Evolutionary conservation across 139 green algal species (phyloP), one percentile per base, ranked within the genome.

Genomic region (Volvox reticuliferus): DNA sequence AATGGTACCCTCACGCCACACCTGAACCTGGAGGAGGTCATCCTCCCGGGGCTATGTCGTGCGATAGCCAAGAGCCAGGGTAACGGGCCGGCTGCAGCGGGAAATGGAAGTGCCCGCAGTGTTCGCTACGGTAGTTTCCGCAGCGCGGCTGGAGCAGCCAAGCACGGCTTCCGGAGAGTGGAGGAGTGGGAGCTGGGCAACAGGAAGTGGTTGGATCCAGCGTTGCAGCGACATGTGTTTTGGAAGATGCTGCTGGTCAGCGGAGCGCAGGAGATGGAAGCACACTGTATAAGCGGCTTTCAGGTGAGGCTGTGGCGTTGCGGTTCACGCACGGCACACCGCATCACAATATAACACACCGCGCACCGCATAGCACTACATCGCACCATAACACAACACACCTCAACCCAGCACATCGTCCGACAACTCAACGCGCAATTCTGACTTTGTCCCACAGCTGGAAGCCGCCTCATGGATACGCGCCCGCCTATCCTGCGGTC

Each of bases 211-310:
- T 55, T 75, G 67, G 73, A 33, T 21, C 73, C 35, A 18, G 24
- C 16, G 73, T 18, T 33, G 13, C 73, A 19, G 79, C 81, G 82
- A 32, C 82, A 30, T 37, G 26, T 89, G 69, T 62, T 82, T 16
- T 89, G 85, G 85, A 89, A 89, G 85, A 35, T 89, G 85, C 30
- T 89, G 69, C 37, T 89, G 28, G 17, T 89, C 28, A 89, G 85
- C 69, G 85, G 85, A 0, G 69, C 69, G 2, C 69, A 82, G 69
- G 85, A 89, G 69, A 21, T 16, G 44, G 69, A 44, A 20, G 85
- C 85, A 26, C 26, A 18, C 6, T 89, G 85, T 50, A 30, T 89
- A 13, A 89, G 85, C 69, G 16, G 18, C 26, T 62, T 68, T 26
- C 83, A 88, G 67, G 83, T 88, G 44, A 9, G 44, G 9, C 5